Conservation (phyloP, 148 eudicot genomes). For the Rhododendron kiyosumense region DNA sequence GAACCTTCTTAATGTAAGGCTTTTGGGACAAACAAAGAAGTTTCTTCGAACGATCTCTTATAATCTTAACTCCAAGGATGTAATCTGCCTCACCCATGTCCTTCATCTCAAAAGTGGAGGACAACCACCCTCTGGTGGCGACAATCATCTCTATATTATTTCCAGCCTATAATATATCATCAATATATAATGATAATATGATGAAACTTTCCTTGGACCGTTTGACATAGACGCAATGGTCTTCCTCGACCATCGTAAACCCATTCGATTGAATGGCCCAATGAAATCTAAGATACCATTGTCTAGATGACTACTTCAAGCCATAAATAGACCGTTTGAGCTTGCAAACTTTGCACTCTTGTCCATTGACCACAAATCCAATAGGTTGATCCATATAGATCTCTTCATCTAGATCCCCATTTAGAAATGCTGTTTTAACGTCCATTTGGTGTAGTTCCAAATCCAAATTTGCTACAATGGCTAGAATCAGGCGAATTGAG, state of each 20-base stretch:
- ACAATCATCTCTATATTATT: neutral
- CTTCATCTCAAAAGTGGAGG: neutral
- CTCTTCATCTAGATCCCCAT: slow-evolving; percentile 5
- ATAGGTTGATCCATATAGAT: neutral
- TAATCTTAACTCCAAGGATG: neutral
- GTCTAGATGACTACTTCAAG: neutral
- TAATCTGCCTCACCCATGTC: neutral
- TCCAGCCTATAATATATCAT: neutral
- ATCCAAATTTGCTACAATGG: neutral
- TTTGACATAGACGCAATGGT: neutral
- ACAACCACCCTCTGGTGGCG: neutral
- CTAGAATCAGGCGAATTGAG: neutral
- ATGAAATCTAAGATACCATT: neutral
- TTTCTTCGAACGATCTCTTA: neutral
- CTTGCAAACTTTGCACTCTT: neutral
- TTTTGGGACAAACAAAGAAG: slow-evolving; percentile 3
- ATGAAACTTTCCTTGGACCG: neutral
- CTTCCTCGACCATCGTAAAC: no score
- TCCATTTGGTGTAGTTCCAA: neutral
- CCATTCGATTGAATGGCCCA: neutral
- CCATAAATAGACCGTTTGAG: neutral
- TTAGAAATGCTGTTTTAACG: neutral
- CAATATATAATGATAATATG: neutral
- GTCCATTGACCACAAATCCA: neutral
- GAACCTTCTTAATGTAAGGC: neutral